Percentiles rank a stretch among this genome's conserved stretches.
These are phyloP conservation scores for Saussurea involucrata DNA, from an alignment of 129 eudicot species.

Conservation along the genomic window DNA sequence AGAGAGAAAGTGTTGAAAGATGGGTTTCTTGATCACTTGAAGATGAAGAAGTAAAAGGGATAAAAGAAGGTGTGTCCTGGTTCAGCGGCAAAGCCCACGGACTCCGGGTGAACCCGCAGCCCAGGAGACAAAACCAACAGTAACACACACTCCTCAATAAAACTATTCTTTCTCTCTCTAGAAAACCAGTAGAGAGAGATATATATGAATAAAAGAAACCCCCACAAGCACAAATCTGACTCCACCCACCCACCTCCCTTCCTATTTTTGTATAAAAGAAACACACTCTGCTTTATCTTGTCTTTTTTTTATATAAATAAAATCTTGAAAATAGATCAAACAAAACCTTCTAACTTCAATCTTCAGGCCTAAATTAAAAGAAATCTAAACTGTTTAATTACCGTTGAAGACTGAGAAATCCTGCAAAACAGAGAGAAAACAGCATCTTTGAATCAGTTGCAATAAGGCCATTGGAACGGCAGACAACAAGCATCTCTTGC, in stretches of 20 bases:
- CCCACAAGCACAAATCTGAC: conserved; percentile 59
- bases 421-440: conserved; percentile 70
- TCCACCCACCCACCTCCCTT: conserved; percentile 29
- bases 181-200: conserved; percentile 35
- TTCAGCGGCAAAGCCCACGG: conserved; percentile 90
- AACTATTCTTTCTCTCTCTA: conserved; percentile 36
- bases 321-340: neutral
- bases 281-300: conserved; percentile 35
- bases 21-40: conserved; percentile 21
- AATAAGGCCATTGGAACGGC: conserved; percentile 65
- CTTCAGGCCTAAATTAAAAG: conserved; percentile 29
- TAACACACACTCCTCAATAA: conserved; percentile 51
- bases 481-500: conserved; percentile 86
- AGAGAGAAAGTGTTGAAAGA: conserved; percentile 22
- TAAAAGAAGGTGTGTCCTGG: conserved; percentile 67
- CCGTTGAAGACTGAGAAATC: conserved; percentile 39
- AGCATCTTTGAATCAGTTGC: conserved; percentile 87
- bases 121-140: conserved; percentile 87
- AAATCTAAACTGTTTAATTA: conserved; percentile 13
- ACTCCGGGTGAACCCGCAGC: conserved; percentile 68
- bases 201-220: conserved; percentile 19
- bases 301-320: conserved; percentile 22
- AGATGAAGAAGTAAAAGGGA: conserved; percentile 25
- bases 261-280: conserved; percentile 19
- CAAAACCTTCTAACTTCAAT: conserved; percentile 29